Evolutionary conservation across 257 asterid species (phyloP).

Genomic region (Nemophila menziesii): DNA sequence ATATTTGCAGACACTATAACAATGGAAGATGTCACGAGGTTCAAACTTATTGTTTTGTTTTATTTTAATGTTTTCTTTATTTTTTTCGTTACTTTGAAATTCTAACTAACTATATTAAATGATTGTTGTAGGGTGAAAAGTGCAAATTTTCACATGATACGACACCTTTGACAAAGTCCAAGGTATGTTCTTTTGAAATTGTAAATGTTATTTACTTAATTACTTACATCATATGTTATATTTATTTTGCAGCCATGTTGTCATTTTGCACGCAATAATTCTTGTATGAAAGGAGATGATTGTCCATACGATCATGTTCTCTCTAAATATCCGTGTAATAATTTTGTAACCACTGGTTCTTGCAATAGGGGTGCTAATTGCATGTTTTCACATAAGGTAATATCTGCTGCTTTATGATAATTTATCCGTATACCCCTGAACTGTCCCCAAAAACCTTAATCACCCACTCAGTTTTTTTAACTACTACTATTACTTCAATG

Average conservation of each 20-base stretch:
- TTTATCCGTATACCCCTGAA: slow-evolving; percentile 6
- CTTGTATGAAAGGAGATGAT: slow-evolving; percentile 95
- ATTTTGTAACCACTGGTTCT: slow-evolving; percentile 42
- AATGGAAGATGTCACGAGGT: slow-evolving; percentile 92
- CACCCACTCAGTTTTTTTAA: too few relatives aligned
- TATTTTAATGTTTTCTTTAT: slow-evolving; percentile 7
- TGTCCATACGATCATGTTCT: slow-evolving; percentile 89
- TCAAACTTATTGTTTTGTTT: slow-evolving; percentile 9
- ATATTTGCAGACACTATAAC: slow-evolving; percentile 64
- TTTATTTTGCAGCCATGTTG: slow-evolving; percentile 61
- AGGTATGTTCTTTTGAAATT: slow-evolving; percentile 31
- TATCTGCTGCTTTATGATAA: slow-evolving; percentile 3
- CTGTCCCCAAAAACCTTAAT: too few relatives aligned
- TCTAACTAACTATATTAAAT: slow-evolving; percentile 5
- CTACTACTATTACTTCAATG: too few relatives aligned
- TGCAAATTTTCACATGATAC: slow-evolving; percentile 94
- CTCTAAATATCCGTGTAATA: slow-evolving; percentile 79
- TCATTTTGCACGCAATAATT: slow-evolving; percentile 74
- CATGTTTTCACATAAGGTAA: slow-evolving; percentile 81
- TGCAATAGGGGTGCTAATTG: slow-evolving; percentile 79
- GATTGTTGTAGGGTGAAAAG: slow-evolving; percentile 56
- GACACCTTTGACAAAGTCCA: slow-evolving; percentile 71
- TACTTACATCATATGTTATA: too few relatives aligned
- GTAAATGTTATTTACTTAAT: too few relatives aligned
- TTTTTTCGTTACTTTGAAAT: too few relatives aligned